Conservation (phyloP, 306 rosid species). For the Canavalia ensiformis region DNA sequence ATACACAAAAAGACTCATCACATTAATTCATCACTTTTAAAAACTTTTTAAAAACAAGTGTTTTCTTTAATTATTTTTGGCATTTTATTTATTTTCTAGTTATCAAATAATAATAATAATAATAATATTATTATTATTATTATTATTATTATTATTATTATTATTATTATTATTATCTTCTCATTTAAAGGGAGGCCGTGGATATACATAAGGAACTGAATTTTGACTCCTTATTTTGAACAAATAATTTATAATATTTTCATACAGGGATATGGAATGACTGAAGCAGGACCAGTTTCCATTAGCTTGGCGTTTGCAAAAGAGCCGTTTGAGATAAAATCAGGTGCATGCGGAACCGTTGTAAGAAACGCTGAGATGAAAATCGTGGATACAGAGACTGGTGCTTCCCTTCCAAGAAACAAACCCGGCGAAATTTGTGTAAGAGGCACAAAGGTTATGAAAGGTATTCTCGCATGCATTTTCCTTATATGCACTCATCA, state of each 20-base stretch:
- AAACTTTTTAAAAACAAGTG: too few species aligned
- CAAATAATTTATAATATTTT: not conserved
- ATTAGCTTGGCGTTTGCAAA: constrained; percentile 83
- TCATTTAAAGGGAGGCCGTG: too few species aligned
- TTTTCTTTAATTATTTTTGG: not conserved
- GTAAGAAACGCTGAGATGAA: constrained; percentile 86
- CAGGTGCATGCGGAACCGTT: constrained; percentile 87
- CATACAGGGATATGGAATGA: constrained; percentile 89
- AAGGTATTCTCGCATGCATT: constrained; percentile 58
- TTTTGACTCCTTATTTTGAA: too few species aligned
- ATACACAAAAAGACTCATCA: not conserved
- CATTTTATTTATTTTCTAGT: too few species aligned
- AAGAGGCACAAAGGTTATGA: constrained; percentile 81
- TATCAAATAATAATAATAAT: too few species aligned
- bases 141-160: too few species aligned
- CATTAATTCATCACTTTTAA: not conserved
- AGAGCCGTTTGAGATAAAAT: constrained; percentile 59
- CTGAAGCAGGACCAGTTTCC: constrained; percentile 78
- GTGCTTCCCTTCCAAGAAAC: constrained; percentile 76
- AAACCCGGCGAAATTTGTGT: constrained; percentile 82
- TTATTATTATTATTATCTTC: too few species aligned
- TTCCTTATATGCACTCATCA: not conserved
- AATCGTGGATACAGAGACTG: constrained; percentile 62
- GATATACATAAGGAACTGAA: too few species aligned
- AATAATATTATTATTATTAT: too few species aligned